Conservation (phyloP, 2,329 filamentous ascomycete genomes). For the Neonectria neomacrospora region DNA sequence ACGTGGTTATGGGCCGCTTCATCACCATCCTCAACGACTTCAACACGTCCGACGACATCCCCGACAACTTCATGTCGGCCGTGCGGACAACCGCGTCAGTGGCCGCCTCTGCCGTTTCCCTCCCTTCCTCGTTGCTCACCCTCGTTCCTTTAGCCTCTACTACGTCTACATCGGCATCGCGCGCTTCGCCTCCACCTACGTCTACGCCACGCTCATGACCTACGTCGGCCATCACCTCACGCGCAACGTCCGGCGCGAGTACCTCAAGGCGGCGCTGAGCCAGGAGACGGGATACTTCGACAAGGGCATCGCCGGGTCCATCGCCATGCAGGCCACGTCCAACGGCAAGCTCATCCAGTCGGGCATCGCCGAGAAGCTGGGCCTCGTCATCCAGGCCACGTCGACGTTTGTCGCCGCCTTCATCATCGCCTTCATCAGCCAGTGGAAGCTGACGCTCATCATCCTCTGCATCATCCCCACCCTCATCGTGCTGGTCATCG, state of each 20-base stretch:
- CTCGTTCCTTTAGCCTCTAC: constrained; percentile 49
- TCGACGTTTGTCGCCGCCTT: constrained; percentile 51
- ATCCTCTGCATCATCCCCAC: constrained; percentile 33
- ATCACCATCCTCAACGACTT: constrained; percentile 40
- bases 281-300: constrained; percentile 63
- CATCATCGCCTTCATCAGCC: constrained; percentile 50
- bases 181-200: constrained; percentile 60
- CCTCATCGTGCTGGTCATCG: constrained; percentile 38
- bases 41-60: constrained; percentile 12
- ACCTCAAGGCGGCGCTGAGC: constrained; percentile 59
- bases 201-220: constrained; percentile 55
- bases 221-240: constrained; percentile 61
- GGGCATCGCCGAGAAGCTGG: constrained; percentile 53
- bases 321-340: constrained; percentile 50
- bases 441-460: constrained; percentile 56
- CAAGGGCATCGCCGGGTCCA: constrained; percentile 50
- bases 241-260: constrained; percentile 57
- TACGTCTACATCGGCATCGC: constrained; percentile 67
- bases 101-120: not conserved
- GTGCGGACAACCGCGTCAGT: constrained; percentile 21
- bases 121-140: not conserved
- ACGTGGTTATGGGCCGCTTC: constrained; percentile 45
- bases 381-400: constrained; percentile 49
- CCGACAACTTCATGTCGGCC: constrained; percentile 36
- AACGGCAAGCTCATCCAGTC: constrained; percentile 53